Evolutionary conservation across 495 filamentous ascomycete genomes (phyloP), one percentile per base, ranked within the genome.

Genomic region (Recurvomyces mirabilis): DNA sequence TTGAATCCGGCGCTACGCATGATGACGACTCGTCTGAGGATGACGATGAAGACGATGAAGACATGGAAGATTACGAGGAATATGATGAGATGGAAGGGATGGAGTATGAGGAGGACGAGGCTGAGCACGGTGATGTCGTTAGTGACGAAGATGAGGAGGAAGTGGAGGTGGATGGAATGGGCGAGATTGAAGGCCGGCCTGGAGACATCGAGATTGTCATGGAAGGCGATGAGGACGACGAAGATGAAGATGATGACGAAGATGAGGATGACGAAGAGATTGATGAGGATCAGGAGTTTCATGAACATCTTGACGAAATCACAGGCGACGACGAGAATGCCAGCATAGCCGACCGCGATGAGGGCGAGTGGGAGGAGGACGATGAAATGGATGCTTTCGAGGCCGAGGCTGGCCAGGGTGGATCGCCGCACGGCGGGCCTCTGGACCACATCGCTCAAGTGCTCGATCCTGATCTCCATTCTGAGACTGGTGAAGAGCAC

Each of bases 111-210:
- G 75, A 78, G 59, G 77, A 73, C 1, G 73, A 72, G 38, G 78
- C 83, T 43, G 88, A 94, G 62, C 40, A 60, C 30, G 87, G 85
- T 7, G 85, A 93, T 51, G 69, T 79, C 20, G 77, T 91, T 35
- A 93, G 86, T 53, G 91, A 94, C 54, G 87, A 95, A 39, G 88
- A 94, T 39, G 79, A 84, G 43, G 88, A 84, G 14, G 71, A 78
- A 53, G 82, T 81, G 47, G n/a, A n/a, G n/a, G n/a, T n/a, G n/a
- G n/a, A n/a, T n/a, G 81, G 49, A 26, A 84, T 91, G 67, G 89
- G 87, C 7, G 74, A 71, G 4, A 82, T 93, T 43, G 87, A 93
- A 73, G 87, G 87, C 44, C 70, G 93, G 36, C 69, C 81, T 34
- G 87, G 87, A 19, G 47, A 55, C 23, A 28, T 58, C 13, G 52